Evolutionary conservation across 2,329 filamentous ascomycete species (phyloP).

Genomic region (Aureobasidium mangrovei): DNA sequence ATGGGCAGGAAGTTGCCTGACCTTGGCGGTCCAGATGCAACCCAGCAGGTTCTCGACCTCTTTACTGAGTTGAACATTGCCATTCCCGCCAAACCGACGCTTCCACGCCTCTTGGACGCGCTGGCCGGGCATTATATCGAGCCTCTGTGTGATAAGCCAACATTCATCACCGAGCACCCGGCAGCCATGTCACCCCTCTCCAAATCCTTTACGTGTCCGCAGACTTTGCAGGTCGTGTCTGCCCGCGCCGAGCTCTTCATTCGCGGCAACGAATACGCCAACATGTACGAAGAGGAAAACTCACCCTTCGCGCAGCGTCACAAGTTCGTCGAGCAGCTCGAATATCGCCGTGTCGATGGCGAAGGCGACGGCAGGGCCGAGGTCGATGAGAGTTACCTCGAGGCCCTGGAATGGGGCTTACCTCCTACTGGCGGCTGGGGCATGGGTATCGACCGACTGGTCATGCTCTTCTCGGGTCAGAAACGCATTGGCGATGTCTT

Average conservation of each 20-base stretch:
- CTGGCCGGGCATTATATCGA: slow-evolving; percentile 72
- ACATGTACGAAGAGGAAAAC: slow-evolving; percentile 98
- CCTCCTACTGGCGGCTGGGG: slow-evolving; percentile 98
- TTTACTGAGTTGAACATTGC: slow-evolving; percentile 44
- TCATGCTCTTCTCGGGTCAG: slow-evolving; percentile 79
- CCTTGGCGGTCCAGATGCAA: slow-evolving; percentile 42
- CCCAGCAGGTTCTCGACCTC: slow-evolving; percentile 48
- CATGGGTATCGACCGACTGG: slow-evolving; percentile 79
- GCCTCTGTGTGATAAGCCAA: slow-evolving; percentile 59
- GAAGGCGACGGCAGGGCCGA: slow-evolving; percentile 39
- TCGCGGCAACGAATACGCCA: slow-evolving; percentile 71
- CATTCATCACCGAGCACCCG: slow-evolving; percentile 85
- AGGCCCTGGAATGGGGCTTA: slow-evolving; percentile 76
- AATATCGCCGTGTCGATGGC: slow-evolving; percentile 31
- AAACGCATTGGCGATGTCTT: slow-evolving; percentile 77
- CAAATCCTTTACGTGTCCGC: slow-evolving; percentile 69
- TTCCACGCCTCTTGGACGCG: slow-evolving; percentile 69
- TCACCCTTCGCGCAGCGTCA: slow-evolving; percentile 74
- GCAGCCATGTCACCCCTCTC: slow-evolving; percentile 84
- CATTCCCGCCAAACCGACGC: slow-evolving; percentile 45
- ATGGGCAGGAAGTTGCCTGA: slow-evolving; percentile 52
- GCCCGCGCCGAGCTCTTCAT: slow-evolving; percentile 32
- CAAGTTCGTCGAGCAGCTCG: slow-evolving; percentile 62
- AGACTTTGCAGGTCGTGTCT: slow-evolving; percentile 47
- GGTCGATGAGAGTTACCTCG: slow-evolving; percentile 73